These are phyloP conservation scores for Amylocarpus encephaloides DNA, from an alignment of 2,329 filamentous ascomycete species.

Conservation along the genomic window DNA sequence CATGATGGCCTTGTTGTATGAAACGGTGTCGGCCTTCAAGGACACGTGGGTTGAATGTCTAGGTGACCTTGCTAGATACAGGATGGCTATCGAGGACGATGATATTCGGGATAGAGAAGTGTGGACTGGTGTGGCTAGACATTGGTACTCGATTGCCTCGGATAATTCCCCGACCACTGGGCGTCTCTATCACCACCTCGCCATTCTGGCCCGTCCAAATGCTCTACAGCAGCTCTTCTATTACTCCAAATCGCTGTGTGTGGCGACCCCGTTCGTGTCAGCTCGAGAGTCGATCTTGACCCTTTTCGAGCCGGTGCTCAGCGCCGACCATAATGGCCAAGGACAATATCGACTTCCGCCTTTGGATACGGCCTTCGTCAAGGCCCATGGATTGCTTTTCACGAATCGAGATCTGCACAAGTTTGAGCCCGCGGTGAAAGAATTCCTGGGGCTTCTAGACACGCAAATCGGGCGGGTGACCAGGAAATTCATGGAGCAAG, in stretches of 20 bases:
- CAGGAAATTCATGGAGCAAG: constrained; percentile 40
- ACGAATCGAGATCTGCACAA: constrained; percentile 41
- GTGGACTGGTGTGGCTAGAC: not conserved
- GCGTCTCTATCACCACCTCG: constrained; percentile 80
- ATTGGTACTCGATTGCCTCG: constrained; percentile 48
- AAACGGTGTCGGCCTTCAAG: constrained; percentile 72
- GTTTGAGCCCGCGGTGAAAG: constrained; percentile 39
- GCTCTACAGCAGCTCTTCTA: constrained; percentile 65
- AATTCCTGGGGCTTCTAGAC: constrained; percentile 50
- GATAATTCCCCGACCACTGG: constrained; percentile 71
- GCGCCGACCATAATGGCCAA: constrained; percentile 30
- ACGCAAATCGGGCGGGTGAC: constrained; percentile 47
- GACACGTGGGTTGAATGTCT: constrained; percentile 83
- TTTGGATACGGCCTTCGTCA: constrained; percentile 56
- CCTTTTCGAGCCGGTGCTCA: constrained; percentile 55
- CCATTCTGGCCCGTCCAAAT: constrained; percentile 67
- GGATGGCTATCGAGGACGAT: constrained; percentile 4
- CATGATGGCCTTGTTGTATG: constrained; percentile 78
- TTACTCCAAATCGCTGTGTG: constrained; percentile 65
- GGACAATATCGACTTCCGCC: constrained; percentile 35
- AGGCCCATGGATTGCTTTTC: constrained; percentile 59
- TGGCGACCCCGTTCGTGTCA: constrained; percentile 49
- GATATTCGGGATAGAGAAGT: constrained; percentile 2
- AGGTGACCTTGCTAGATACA: constrained; percentile 73
- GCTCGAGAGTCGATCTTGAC: constrained; percentile 65